phyloP scores from a whole-genome alignment of 2,329 filamentous ascomycete genomes.

The Pyrenochaeta sp. region DNA sequence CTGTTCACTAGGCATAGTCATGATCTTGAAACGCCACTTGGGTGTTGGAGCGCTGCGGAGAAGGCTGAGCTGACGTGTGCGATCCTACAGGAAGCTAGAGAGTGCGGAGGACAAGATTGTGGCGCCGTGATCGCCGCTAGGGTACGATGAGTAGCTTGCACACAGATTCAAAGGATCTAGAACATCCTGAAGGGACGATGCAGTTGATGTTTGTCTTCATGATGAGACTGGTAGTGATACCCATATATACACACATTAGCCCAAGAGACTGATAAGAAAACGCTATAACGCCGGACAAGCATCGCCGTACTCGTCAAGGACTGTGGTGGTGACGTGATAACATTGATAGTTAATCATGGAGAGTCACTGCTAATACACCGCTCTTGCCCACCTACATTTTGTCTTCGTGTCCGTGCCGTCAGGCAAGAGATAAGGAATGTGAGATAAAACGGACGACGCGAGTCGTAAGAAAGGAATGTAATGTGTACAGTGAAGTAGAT shows the following conservation, averaged over 20 bases:
- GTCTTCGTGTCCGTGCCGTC: constrained; percentile 21
- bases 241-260: constrained; percentile 4
- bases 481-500: constrained; percentile 41
- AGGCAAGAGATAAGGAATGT: constrained; percentile 29
- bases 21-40: neutral
- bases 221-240: neutral
- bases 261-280: neutral
- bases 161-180: neutral
- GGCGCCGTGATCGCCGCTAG: neutral
- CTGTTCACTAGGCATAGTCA: neutral
- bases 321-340: constrained; percentile 21
- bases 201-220: neutral
- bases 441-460: constrained; percentile 16
- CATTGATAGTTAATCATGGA: constrained; percentile 19
- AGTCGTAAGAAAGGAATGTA: constrained; percentile 30
- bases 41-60: neutral
- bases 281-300: constrained; percentile 10
- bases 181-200: neutral
- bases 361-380: constrained; percentile 14
- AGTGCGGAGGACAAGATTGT: neutral
- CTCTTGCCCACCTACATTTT: constrained; percentile 20
- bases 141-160: neutral
- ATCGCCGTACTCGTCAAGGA: constrained; percentile 10
- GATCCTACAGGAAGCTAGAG: neutral
- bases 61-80: neutral